Conservation (phyloP, 2,329 filamentous ascomycete genomes). For the Fusarium abutilonis region DNA sequence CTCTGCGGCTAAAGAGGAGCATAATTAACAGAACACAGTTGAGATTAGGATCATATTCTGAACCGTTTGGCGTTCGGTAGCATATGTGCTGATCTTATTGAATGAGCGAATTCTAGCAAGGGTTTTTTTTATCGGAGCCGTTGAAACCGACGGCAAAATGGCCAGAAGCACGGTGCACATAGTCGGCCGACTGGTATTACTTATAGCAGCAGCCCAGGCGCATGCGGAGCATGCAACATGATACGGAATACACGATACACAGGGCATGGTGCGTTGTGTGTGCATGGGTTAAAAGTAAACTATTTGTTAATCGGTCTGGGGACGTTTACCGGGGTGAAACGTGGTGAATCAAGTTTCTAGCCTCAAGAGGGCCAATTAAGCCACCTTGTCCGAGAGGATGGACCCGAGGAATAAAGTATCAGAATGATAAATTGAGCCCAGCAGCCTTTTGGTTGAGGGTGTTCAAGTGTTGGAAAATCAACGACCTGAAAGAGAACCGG, state of each 20-base stretch:
- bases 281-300: slow-evolving; percentile 1
- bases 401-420: neutral
- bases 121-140: slow-evolving; percentile 38
- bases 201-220: slow-evolving; percentile 20
- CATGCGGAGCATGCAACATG: slow-evolving; percentile 31
- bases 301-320: slow-evolving; percentile 26
- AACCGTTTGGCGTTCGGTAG: no score
- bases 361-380: slow-evolving; percentile 23
- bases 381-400: slow-evolving; percentile 15
- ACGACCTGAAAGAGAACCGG: slow-evolving; percentile 6
- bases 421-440: no score
- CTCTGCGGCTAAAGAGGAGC: no score
- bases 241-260: slow-evolving; percentile 30
- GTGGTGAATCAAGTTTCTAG: slow-evolving; percentile 32
- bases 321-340: slow-evolving; percentile 27
- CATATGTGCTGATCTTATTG: neutral
- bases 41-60: no score
- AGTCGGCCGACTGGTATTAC: slow-evolving; percentile 38
- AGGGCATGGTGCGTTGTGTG: slow-evolving; percentile 7
- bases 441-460: neutral
- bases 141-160: slow-evolving; percentile 28
- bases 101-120: slow-evolving; percentile 10
- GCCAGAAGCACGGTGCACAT: slow-evolving; percentile 28
- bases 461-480: slow-evolving; percentile 7
- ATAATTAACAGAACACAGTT: no score